Base-by-base conservation (phyloP, 2,329 filamentous ascomycete species). In the Ceratocystis lukuohia region DNA sequence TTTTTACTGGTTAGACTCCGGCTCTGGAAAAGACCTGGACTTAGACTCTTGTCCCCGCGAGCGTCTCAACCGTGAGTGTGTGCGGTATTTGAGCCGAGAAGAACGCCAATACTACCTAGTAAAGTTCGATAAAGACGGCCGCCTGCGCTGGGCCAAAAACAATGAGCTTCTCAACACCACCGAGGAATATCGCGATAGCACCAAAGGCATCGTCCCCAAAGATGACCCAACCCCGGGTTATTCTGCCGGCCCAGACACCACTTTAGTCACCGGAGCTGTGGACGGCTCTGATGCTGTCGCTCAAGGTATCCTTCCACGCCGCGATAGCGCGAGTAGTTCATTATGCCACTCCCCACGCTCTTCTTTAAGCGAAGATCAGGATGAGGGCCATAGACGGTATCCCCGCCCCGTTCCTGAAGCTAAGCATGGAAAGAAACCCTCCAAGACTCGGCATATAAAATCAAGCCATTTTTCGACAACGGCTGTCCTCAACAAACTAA, bases 1-100 rank as follows among this genome's bases (percentile, higher is more conserved):
- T 80, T 96, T 96, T 74, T 93, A 91, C 76, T 96, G 92, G 91
- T 79, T 96, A 1, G 92, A 96, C 73, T 80, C 88, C 67, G 92
- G 92, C 4, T 86, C 87, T 62, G 92, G 92, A 0, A 84, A 79
- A 70, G 74, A 82, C 48, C 73, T 94, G 56, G 87, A 93, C 69
- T 77, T 93, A 12, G 81, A 84, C 2, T 81, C 83, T 0, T 91
- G 91, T 69, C 86, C 90, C 1, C 81, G 92, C 45, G 86, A 89
- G 68, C 80, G 84, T 15, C 78, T 96, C 5, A 89, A 94, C 64
- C 81, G 83, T 28, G 89, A 96, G 74, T 85, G 87, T 71, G 89
- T 96, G 1, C 83, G 92, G 20, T 96, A 96, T 73, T 77, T 96
- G 25, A 90, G 86, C 5, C 81, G 87, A 1, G 91, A 96, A 73